A percentile compares a stretch with the other conserved stretches of the same genome.
phyloP scores from a whole-genome alignment of 1,284 basidiomycete genomes.

The Inonotus hispidus region DNA sequence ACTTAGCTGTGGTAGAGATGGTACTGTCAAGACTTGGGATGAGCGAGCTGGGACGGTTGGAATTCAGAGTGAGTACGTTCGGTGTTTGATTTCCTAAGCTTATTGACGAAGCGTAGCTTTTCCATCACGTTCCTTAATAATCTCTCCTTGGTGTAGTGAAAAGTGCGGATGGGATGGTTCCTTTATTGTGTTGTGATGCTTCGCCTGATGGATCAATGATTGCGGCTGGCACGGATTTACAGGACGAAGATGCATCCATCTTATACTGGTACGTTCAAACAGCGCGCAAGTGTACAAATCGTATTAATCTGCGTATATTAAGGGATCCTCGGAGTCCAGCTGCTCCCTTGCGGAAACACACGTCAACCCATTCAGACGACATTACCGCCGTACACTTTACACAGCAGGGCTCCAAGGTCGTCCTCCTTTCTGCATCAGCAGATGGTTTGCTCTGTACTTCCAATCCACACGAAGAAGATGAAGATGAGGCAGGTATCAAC shows the following conservation, averaged over 20 bases:
- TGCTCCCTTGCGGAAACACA: conserved; percentile 45
- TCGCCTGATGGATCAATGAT: conserved; percentile 60
- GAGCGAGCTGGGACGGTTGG: conserved; percentile 46
- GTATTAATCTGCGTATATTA: conserved; percentile 12
- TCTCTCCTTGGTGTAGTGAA: conserved; percentile 35
- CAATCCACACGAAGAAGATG: conserved; percentile 61
- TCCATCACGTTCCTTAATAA: conserved; percentile 14
- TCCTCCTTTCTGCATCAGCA: conserved; percentile 63
- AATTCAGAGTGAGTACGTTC: conserved; percentile 50
- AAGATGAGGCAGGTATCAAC: conserved; percentile 66
- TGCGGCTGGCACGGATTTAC: conserved; percentile 65
- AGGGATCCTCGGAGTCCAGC: conserved; percentile 57
- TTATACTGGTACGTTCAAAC: conserved; percentile 56
- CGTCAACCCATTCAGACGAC: conserved; percentile 75
- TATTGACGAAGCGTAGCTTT: conserved; percentile 40
- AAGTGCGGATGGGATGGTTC: conserved; percentile 36
- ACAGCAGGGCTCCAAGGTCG: conserved; percentile 27
- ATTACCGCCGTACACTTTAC: conserved; percentile 62
- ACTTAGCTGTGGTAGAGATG: conserved; percentile 60
- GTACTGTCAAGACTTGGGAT: conserved; percentile 66
- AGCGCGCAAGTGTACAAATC: background rate
- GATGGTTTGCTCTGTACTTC: conserved; percentile 69
- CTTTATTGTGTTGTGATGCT: conserved; percentile 62
- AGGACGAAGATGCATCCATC: conserved; percentile 64
- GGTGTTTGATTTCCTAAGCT: conserved; percentile 17